Evolutionary conservation across 495 filamentous ascomycete species (phyloP), one percentile per base, ranked within the genome.

Genomic region (Penicillium turbatum): DNA sequence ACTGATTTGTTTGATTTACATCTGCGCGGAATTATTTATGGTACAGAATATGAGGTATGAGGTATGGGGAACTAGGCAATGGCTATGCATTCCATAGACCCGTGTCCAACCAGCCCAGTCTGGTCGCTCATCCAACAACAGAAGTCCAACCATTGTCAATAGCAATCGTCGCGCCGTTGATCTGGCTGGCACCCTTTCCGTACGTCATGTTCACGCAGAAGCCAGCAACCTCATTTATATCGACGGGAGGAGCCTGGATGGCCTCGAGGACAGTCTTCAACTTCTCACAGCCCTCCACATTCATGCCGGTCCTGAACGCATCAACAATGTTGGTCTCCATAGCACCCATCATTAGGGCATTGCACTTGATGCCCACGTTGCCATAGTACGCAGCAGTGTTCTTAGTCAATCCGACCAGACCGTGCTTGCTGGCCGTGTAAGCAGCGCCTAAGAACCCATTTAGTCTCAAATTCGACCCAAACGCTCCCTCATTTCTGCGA

Each of bases 331-430:
- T 85, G 36, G 76, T 77, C 0, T 63, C 16, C 80, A 86, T 83
- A 8, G 61, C 79, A 17, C 82, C 83, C 39, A 81, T 63, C 66
- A 78, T 65, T 47, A 86, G 63, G 0, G 78, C 80, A 34, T 84
- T 75, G 55, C 72, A 77, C 40, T 76, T 73, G 60, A 86, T 83
- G 17, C 80, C 79, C 63, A 81, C 78, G 35, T 65, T 68, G 0
- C 72, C 77, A 62, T 86, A 86, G 65, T 68, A 81, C 0, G 75
- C 72, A 2, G 82, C 82, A 27, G 82, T 86, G 62, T 76, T 84
- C 65, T 85, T 85, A 19, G 83, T 85, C 54, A 85, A 65, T 5
- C 81, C 83, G 11, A 83, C 57, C 13, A 86, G 59, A 35, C 61
- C 64, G 17, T 67, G 64, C 32, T 67, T 67, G 45, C 58, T 62